Conservation (phyloP, 1,284 basidiomycete genomes). For the Cystobasidium slooffiae region DNA sequence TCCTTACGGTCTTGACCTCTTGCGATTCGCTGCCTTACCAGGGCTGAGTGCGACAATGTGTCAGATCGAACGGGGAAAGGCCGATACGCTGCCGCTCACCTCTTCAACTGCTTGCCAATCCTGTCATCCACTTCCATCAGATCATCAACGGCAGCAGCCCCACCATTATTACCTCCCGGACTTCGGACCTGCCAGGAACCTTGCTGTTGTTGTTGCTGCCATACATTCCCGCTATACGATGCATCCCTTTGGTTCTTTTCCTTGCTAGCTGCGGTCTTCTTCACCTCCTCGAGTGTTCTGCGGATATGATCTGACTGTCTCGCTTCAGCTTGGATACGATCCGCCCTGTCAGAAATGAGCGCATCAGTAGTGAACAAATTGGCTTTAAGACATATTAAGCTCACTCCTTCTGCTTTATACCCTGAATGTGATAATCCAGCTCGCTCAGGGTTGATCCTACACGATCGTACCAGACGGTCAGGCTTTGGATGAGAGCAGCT, state of each 20-base stretch:
- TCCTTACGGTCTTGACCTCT: slow-evolving; percentile 12
- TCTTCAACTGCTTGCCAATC: neutral
- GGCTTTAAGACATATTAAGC: neutral
- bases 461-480: slow-evolving; percentile 23
- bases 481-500: slow-evolving; percentile 1
- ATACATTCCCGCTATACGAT: neutral
- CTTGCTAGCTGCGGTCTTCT: neutral
- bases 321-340: neutral
- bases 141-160: neutral
- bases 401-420: slow-evolving; percentile 33
- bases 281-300: slow-evolving; percentile 17
- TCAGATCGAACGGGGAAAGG: neutral
- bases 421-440: slow-evolving; percentile 29
- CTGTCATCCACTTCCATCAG: slow-evolving; percentile 18
- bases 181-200: slow-evolving; percentile 12
- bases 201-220: slow-evolving; percentile 12
- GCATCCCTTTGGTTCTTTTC: slow-evolving; percentile 14
- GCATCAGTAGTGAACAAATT: neutral
- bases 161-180: neutral
- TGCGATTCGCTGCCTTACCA: slow-evolving; percentile 17
- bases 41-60: neutral
- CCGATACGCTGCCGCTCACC: neutral
- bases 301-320: neutral
- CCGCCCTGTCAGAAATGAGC: neutral
- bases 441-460: slow-evolving; percentile 27